Evolutionary conservation across 345 rosid genomes (phyloP).

Genomic region (Hibiscus tridactylites): DNA sequence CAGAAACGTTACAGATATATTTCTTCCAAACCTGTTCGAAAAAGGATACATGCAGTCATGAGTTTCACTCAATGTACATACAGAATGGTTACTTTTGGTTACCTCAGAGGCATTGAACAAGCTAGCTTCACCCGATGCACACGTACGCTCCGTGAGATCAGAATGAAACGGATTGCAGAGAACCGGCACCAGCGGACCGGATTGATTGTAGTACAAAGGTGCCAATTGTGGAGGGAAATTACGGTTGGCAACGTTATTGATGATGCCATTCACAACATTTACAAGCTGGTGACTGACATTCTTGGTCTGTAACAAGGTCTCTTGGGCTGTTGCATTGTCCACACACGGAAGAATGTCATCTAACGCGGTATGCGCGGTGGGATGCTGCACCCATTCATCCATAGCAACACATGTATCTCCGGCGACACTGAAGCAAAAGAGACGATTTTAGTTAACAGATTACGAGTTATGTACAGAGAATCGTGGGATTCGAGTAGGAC

Average conservation of each 20-base stretch:
- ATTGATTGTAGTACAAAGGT: slow-evolving; percentile 62
- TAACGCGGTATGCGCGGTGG: slow-evolving; percentile 78
- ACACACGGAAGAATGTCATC: slow-evolving; percentile 91
- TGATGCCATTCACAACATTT: slow-evolving; percentile 39
- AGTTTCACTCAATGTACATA: background rate
- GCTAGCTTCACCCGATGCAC: slow-evolving; percentile 59
- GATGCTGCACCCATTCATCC: slow-evolving; percentile 88
- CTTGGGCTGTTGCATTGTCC: slow-evolving; percentile 87
- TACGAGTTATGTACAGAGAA: no score
- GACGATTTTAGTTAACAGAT: background rate
- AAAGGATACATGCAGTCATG: background rate
- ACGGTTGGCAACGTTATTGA: slow-evolving; percentile 42
- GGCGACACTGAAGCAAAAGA: slow-evolving; percentile 41
- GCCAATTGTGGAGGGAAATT: slow-evolving; percentile 36
- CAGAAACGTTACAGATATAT: background rate
- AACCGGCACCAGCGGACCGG: slow-evolving; percentile 69
- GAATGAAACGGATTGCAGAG: slow-evolving; percentile 80
- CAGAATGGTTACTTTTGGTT: slow-evolving; percentile 4
- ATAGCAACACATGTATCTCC: slow-evolving; percentile 86
- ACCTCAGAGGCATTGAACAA: slow-evolving; percentile 66
- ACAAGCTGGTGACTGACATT: slow-evolving; percentile 54
- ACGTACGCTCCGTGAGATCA: slow-evolving; percentile 47
- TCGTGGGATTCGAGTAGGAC: slow-evolving; percentile 6
- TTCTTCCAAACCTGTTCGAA: background rate
- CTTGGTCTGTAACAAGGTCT: slow-evolving; percentile 53